Conservation (phyloP, 805 yeast genomes). For the Schizosaccharomyces octosporus region DNA sequence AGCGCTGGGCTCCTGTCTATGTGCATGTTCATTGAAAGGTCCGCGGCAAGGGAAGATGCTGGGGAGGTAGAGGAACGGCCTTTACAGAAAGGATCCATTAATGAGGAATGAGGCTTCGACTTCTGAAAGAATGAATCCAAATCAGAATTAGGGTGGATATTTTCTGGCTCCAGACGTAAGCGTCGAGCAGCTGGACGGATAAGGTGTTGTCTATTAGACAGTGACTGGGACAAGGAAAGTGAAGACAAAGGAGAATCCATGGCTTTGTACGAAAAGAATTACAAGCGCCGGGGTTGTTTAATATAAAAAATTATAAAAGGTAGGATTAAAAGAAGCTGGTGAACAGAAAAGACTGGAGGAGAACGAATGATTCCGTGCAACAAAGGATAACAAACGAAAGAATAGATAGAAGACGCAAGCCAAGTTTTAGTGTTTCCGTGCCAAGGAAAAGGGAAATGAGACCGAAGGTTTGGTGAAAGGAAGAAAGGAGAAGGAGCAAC, state of each 20-base stretch:
- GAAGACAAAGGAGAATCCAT: constrained; percentile 1
- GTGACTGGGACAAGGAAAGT: background rate
- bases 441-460: no score
- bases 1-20: constrained; percentile 12
- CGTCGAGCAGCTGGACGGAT: background rate
- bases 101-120: background rate
- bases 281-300: background rate
- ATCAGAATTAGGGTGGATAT: background rate
- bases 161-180: background rate
- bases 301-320: no score
- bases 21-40: constrained; percentile 16
- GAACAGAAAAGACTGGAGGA: no score
- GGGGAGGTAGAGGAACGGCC: constrained; percentile 6
- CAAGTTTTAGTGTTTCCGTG: no score
- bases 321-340: no score
- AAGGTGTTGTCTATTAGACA: background rate
- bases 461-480: no score
- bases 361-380: no score
- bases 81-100: background rate
- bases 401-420: no score
- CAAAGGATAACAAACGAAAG: no score
- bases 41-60: constrained; percentile 15
- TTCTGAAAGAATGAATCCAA: background rate
- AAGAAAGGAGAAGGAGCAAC: no score
- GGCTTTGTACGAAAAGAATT: background rate